Percentiles rank a stretch among this genome's conserved stretches.
phyloP scores from a whole-genome alignment of 1,284 basidiomycete species.

The Melampsora abietis-canadensis region DNA sequence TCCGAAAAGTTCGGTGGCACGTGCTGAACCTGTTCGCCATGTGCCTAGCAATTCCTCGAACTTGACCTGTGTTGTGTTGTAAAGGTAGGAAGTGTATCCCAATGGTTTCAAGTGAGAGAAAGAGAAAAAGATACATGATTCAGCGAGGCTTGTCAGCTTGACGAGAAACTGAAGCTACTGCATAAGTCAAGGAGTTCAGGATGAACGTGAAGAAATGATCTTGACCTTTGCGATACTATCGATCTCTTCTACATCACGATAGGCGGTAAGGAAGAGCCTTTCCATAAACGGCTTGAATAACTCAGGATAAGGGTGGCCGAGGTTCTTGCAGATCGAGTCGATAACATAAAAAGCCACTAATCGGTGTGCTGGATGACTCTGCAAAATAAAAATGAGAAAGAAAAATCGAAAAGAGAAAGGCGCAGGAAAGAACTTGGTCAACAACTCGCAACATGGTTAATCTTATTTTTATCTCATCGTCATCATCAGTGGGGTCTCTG shows the following conservation, averaged over 20 bases:
- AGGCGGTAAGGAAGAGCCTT: constrained; percentile 40
- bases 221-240: constrained; percentile 42
- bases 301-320: constrained; percentile 42
- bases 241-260: constrained; percentile 41
- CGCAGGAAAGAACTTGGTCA: constrained; percentile 1
- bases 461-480: too few relatives aligned
- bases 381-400: not conserved
- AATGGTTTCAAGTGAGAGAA: not conserved
- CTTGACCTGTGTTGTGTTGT: constrained; percentile 18
- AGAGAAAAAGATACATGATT: not conserved
- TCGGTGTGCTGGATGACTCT: constrained; percentile 43
- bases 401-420: not conserved
- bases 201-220: not conserved
- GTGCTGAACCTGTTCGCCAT: constrained; percentile 37
- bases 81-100: not conserved
- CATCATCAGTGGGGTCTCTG: too few relatives aligned
- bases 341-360: constrained; percentile 42
- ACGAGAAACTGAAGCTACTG: too few relatives aligned
- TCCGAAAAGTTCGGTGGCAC: constrained; percentile 37
- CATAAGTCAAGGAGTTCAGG: not conserved
- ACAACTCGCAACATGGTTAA: not conserved
- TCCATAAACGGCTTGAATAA: constrained; percentile 42
- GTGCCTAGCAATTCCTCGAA: constrained; percentile 42
- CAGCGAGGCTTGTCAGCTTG: not conserved
- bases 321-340: constrained; percentile 44